Evolutionary conservation across 495 filamentous ascomycete species (phyloP).

Genomic region (Chaetomium cochliodes): DNA sequence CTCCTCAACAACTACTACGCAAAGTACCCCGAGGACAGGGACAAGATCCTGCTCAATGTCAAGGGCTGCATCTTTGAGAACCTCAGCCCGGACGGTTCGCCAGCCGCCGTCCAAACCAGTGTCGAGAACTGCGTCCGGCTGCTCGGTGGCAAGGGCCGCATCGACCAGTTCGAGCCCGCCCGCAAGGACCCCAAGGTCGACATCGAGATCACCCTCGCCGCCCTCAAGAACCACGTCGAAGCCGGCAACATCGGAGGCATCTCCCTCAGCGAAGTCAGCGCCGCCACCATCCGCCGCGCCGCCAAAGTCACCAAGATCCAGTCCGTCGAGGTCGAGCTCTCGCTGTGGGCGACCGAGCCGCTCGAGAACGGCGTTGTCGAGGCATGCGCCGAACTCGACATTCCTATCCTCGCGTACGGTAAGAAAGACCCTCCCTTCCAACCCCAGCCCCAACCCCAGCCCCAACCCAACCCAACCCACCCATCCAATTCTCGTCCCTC

Average conservation of each 20-base stretch:
- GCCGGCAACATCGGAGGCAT: conserved; percentile 77
- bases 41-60: conserved; percentile 63
- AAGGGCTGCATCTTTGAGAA: conserved; percentile 56
- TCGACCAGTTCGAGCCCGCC: conserved; percentile 81
- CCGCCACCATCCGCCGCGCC: conserved; percentile 71
- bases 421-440: conserved; percentile 30
- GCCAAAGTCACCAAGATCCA: conserved; percentile 66
- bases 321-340: conserved; percentile 80
- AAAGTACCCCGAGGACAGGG: conserved; percentile 64
- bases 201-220: conserved; percentile 50
- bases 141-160: conserved; percentile 69
- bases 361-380: conserved; percentile 70
- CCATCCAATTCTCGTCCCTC: not conserved
- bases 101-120: conserved; percentile 60
- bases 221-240: conserved; percentile 61
- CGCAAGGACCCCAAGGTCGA: conserved; percentile 63
- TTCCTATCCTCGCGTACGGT: conserved; percentile 72
- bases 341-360: conserved; percentile 64
- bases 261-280: conserved; percentile 69
- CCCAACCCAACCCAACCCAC: not conserved
- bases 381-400: conserved; percentile 67
- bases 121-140: conserved; percentile 66
- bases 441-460: too few species aligned
- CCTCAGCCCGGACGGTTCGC: conserved; percentile 54
- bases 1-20: conserved; percentile 66